Evolutionary conservation across 352 stramenopile genomes (phyloP), one percentile per base, ranked within the genome.

Genomic region (Phytophthora quininea): DNA sequence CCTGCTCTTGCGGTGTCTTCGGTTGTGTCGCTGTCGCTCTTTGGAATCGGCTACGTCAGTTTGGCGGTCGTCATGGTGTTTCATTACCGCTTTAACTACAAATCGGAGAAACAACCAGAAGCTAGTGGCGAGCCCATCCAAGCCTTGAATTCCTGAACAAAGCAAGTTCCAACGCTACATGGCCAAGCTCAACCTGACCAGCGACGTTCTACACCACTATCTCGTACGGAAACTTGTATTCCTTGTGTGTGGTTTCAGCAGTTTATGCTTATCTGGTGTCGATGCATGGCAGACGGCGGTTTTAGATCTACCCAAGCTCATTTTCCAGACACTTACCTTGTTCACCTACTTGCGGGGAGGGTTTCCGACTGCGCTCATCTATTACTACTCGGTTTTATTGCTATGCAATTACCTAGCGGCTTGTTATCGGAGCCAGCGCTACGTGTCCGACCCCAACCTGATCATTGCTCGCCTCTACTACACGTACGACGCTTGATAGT

Each of bases 381-480:
- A 62, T 14, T 76, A 71, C 29, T 87, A 87, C 59, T 67, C 71
- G 5, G 47, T 58, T 29, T 52, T 86, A 46, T 67, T 86, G 3
- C 49, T 76, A 7, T 32, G 62, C 47, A 87, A 87, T 35, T 89
- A 76, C 73, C n/a, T 86, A 19, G 72, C 79, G 14, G 79, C 74
- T 12, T 78, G 63, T 53, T 87, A 83, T 53, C 73, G 78, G 3
- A 87, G 73, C 29, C 76, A 81, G 29, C 70, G 63, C 11, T 77
- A 71, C 40, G 65, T 64, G 8, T 60, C 69, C 30, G 76, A 84
- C 45, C 69, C 63, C 1, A 67, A 72, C 11, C 42, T 79, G 24
- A 49, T 81, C 30, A 67, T 84, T 7, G 62, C 70, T 53, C 57
- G 73, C 0, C 42, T 71, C 1, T 77, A 79, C 38, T 84, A 81